Conservation (phyloP, 768 basidiomycete genomes). For the Mycena venus region DNA sequence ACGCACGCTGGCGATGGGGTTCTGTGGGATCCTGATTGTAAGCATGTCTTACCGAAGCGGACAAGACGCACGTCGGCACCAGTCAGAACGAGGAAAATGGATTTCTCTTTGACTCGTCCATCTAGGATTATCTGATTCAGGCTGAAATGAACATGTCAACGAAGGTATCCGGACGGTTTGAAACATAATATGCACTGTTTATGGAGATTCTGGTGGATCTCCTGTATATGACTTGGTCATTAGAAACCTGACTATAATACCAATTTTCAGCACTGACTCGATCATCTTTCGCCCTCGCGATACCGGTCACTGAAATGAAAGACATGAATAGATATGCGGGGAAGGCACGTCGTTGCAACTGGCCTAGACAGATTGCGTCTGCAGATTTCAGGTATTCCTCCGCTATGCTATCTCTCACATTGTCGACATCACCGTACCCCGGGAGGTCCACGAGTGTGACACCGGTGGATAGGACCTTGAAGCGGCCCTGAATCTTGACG, state of each 20-base stretch:
- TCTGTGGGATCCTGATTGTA: not conserved
- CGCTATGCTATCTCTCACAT: conserved; percentile 23
- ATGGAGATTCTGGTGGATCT: conserved; percentile 19
- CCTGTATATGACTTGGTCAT: conserved; percentile 7
- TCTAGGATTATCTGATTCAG: conserved; percentile 25
- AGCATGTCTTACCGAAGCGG: not conserved
- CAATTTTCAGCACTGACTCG: not conserved
- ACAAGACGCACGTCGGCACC: conserved; percentile 26
- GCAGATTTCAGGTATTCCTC: conserved; percentile 26
- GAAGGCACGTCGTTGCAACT: not conserved
- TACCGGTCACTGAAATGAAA: conserved; percentile 8
- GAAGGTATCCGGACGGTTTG: not conserved
- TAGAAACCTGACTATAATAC: not conserved
- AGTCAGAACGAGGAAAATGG: conserved; percentile 28
- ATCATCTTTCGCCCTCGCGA: conserved; percentile 31
- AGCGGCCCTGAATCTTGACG: conserved; percentile 22
- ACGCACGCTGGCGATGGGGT: conserved; percentile 8
- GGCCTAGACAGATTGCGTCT: conserved; percentile 24
- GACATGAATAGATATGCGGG: not conserved
- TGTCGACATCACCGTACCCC: conserved; percentile 28
- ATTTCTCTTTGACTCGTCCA: conserved; percentile 22
- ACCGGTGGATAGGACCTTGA: conserved; percentile 33
- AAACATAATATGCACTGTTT: conserved; percentile 10
- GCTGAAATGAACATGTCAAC: not conserved
- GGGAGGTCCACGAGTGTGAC: conserved; percentile 32